Conservation (phyloP, 208 protist genomes). For the Trichomonas gallinae region DNA sequence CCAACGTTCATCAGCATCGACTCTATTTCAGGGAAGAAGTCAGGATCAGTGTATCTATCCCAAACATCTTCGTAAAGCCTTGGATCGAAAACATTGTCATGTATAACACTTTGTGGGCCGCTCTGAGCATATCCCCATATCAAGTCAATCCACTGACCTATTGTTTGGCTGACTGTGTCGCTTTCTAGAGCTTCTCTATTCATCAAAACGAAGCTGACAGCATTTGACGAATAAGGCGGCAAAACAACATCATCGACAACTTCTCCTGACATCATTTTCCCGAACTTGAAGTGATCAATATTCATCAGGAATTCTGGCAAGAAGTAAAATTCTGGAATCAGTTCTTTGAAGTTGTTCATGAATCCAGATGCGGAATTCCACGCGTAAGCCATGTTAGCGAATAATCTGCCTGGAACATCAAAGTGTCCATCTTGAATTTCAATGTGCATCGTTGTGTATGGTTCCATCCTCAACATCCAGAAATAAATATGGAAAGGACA, state of each 20-base stretch:
- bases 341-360: conserved; percentile 1
- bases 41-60: neutral
- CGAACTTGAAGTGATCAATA: conserved; percentile 29
- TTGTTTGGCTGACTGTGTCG: neutral
- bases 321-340: conserved; percentile 24
- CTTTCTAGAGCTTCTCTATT: neutral
- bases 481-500: neutral
- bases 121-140: neutral
- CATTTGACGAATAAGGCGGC: conserved; percentile 34
- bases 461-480: neutral
- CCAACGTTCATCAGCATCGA: neutral
- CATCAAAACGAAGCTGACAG: conserved; percentile 26
- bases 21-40: neutral
- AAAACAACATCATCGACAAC: conserved; percentile 37
- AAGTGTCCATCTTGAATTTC: neutral
- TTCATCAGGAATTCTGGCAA: conserved; percentile 31
- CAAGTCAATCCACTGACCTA: neutral
- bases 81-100: conserved; percentile 12
- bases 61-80: neutral
- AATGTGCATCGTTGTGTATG: neutral
- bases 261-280: neutral
- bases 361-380: neutral
- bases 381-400: neutral
- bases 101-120: neutral
- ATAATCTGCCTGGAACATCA: neutral